Percentiles rank a stretch among this genome's conserved stretches.
Evolutionary conservation across 257 asterid genomes (phyloP).

Genomic region (Lavandula angustifolia): DNA sequence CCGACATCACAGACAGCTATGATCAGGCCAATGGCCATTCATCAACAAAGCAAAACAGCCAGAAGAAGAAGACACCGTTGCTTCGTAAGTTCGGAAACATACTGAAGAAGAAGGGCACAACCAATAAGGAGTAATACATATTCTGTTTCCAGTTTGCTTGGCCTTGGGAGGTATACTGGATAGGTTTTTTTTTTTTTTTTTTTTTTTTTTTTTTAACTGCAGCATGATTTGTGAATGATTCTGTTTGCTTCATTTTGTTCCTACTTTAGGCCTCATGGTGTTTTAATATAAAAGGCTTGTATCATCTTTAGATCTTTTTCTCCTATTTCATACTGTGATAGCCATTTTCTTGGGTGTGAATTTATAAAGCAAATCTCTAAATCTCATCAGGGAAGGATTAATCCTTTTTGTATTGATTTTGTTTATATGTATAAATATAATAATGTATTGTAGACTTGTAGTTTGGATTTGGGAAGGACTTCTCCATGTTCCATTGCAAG

Average conservation of each 20-base stretch:
- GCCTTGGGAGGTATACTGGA: slow-evolving; percentile 42
- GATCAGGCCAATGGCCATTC: slow-evolving; percentile 55
- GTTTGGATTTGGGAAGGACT: no score
- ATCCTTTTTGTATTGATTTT: slow-evolving; percentile 2
- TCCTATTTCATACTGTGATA: slow-evolving; percentile 41
- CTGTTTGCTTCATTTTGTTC: slow-evolving; percentile 34
- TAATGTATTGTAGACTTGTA: no score
- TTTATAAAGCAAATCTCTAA: slow-evolving; percentile 25
- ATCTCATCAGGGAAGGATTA: slow-evolving; percentile 10
- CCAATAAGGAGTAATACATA: slow-evolving; percentile 55
- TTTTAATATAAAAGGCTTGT: slow-evolving; percentile 43
- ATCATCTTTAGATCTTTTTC: slow-evolving; percentile 35
- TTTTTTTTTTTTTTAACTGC: no score
- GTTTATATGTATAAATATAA: neutral
- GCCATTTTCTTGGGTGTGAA: slow-evolving; percentile 32
- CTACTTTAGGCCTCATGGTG: slow-evolving; percentile 27
- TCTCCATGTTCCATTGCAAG: no score
- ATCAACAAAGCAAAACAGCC: slow-evolving; percentile 49
- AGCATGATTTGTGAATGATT: slow-evolving; percentile 41
- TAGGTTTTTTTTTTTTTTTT: no score
- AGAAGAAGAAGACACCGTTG: slow-evolving; percentile 87
- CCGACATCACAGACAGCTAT: slow-evolving; percentile 41
- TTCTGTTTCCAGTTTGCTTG: slow-evolving; percentile 19
- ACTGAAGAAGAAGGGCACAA: slow-evolving; percentile 76
- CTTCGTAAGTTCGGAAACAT: slow-evolving; percentile 81